Percentiles rank a stretch among this genome's conserved stretches.
phyloP scores from a whole-genome alignment of 2,329 filamentous ascomycete genomes.

The Neurospora sp. region DNA sequence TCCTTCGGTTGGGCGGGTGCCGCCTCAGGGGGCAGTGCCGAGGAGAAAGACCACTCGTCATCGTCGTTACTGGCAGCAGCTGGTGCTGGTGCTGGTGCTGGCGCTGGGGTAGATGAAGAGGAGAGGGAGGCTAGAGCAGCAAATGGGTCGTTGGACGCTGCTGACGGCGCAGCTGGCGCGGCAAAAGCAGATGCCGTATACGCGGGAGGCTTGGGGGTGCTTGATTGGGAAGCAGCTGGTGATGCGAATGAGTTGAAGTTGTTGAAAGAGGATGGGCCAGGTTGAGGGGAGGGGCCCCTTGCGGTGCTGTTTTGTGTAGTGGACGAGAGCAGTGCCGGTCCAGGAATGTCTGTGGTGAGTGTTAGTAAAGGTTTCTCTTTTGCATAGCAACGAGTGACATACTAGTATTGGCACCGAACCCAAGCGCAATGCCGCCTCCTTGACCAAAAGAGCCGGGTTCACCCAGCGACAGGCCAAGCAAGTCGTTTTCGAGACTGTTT shows the following conservation, averaged over 20 bases:
- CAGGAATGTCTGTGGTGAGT: conserved; percentile 45
- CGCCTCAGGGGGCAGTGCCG: conserved; percentile 59
- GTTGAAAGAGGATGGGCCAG: conserved; percentile 30
- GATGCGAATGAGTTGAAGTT: conserved; percentile 47
- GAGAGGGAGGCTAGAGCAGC: conserved; percentile 36
- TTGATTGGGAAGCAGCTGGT: conserved; percentile 39
- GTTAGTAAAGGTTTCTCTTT: conserved; percentile 17
- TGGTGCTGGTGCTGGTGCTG: conserved; percentile 18
- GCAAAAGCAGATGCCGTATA: conserved; percentile 36
- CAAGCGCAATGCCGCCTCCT: conserved; percentile 74
- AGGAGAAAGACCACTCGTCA: conserved; percentile 92
- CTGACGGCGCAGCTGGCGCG: conserved; percentile 30
- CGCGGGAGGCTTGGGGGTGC: conserved; percentile 41
- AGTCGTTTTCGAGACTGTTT: conserved; percentile 74
- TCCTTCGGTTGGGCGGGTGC: conserved; percentile 44
- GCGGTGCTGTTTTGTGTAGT: conserved; percentile 52
- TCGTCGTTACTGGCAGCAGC: conserved; percentile 46
- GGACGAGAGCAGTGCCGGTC: conserved; percentile 54
- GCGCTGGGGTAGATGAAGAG: conserved; percentile 24
- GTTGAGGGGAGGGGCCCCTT: conserved; percentile 29
- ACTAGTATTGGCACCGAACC: conserved; percentile 63
- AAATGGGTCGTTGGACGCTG: conserved; percentile 39
- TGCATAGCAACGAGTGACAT: conserved; percentile 23
- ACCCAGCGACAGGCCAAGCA: conserved; percentile 78
- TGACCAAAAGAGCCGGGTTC: conserved; percentile 57